Conservation (phyloP, 192 early-diverging fungal species). For the Entomortierella beljakovae region DNA sequence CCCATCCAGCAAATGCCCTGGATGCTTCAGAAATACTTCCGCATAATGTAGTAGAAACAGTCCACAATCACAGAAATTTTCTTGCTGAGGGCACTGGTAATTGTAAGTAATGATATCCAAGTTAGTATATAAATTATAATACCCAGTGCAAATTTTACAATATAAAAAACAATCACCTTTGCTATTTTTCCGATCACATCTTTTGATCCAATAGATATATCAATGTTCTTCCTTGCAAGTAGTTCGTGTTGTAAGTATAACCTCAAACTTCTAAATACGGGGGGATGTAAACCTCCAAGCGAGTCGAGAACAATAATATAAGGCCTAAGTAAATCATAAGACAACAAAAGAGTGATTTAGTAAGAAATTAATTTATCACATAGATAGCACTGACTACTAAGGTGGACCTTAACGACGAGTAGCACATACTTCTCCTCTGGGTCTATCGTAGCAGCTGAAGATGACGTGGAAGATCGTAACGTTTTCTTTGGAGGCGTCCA, state of each 20-base stretch:
- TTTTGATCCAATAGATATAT: conserved; percentile 22
- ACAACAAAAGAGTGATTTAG: background rate
- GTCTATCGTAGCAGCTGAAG: conserved; percentile 9
- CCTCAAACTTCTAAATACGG: conserved; percentile 51
- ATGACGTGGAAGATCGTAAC: conserved; percentile 12
- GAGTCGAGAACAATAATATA: conserved; percentile 77
- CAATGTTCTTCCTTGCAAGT: conserved; percentile 55
- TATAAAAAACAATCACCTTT: conserved; percentile 56
- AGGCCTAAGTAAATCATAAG: conserved; percentile 36
- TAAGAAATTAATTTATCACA: background rate
- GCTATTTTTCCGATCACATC: conserved; percentile 62
- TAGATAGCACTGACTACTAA: background rate
- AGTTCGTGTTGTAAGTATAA: conserved; percentile 54
- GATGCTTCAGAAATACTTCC: conserved; percentile 70
- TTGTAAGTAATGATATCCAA: background rate
- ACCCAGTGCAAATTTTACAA: background rate
- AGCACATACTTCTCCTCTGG: conserved; percentile 21
- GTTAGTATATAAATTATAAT: background rate
- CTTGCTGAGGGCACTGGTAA: conserved; percentile 73
- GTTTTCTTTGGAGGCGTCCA: background rate
- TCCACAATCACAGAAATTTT: conserved; percentile 91
- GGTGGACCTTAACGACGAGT: too few species aligned
- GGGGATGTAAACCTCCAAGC: conserved; percentile 60
- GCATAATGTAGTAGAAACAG: conserved; percentile 86
- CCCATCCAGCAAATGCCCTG: conserved; percentile 44